Conservation (phyloP, 2,329 filamentous ascomycete genomes). For the Fusarium torulosum region DNA sequence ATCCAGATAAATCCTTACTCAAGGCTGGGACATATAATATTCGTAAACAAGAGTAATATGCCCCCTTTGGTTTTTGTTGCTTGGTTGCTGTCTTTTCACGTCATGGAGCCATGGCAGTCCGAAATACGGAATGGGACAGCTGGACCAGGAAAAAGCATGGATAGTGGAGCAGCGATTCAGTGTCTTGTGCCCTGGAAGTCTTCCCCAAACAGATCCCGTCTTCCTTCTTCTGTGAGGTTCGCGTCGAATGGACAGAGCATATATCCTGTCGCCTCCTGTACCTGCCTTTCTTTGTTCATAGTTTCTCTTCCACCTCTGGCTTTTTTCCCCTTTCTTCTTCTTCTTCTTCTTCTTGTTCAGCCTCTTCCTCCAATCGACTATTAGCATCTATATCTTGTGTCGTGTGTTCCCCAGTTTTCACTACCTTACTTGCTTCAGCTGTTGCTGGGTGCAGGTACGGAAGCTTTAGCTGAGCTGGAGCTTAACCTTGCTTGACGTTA, state of each 20-base stretch:
- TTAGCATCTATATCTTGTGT: conserved; percentile 2
- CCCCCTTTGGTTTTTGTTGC: neutral
- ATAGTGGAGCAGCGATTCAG: conserved; percentile 23
- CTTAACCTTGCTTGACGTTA: neutral
- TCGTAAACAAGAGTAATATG: too few species aligned
- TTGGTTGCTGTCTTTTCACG: neutral
- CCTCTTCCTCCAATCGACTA: neutral
- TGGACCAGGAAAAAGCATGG: neutral
- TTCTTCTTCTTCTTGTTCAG: too few species aligned
- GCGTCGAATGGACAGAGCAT: neutral
- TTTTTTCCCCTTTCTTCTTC: neutral
- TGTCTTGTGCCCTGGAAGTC: conserved; percentile 15
- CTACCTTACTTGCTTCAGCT: neutral
- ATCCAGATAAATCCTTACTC: too few species aligned
- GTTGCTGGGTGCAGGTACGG: neutral
- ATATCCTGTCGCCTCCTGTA: conserved; percentile 5
- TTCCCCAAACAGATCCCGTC: conserved; percentile 1
- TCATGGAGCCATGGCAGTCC: neutral
- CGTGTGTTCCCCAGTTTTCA: neutral
- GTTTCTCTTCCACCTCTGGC: neutral
- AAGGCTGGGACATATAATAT: too few species aligned
- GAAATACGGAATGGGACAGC: neutral
- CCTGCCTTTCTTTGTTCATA: neutral
- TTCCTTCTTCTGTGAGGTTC: neutral
- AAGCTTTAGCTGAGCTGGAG: conserved; percentile 3